phyloP scores from a whole-genome alignment of 345 rosid species.

The Pistacia integerrima region DNA sequence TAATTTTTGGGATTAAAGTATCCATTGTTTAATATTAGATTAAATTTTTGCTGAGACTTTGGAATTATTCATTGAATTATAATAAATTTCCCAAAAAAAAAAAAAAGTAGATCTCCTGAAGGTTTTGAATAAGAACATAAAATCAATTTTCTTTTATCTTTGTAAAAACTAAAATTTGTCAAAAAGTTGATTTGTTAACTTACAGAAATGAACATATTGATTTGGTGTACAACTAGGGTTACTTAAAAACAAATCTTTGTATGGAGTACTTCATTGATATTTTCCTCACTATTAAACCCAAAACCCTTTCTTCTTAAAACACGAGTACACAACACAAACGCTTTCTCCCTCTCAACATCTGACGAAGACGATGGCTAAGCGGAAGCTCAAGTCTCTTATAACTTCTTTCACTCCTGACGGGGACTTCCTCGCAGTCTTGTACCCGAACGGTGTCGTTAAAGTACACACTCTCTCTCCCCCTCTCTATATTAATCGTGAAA shows the following conservation, averaged over 20 bases:
- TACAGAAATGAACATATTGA: too few species aligned
- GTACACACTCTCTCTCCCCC: conserved; percentile 14
- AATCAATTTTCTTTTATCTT: too few species aligned
- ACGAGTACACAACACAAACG: background rate
- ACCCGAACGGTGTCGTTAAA: conserved; percentile 30
- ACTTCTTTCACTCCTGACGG: conserved; percentile 43
- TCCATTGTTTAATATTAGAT: too few species aligned
- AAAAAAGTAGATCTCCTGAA: too few species aligned
- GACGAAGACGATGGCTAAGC: conserved; percentile 40
- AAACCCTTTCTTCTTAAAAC: conserved; percentile 10
- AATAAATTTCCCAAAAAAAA: too few species aligned
- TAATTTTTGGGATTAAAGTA: too few species aligned
- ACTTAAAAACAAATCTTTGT: background rate
- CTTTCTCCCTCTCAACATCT: background rate
- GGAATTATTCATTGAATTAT: too few species aligned
- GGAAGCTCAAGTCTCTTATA: conserved; percentile 37
- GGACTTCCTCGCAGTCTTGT: conserved; percentile 35
- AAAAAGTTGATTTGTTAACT: too few species aligned
- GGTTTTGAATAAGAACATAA: too few species aligned
- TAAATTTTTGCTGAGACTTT: background rate
- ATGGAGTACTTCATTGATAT: background rate
- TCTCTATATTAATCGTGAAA: background rate
- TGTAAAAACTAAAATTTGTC: too few species aligned
- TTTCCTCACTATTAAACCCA: background rate
- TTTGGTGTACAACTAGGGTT: background rate